Percentiles rank a stretch among this genome's conserved stretches.
phyloP scores from a whole-genome alignment of 2,329 filamentous ascomycete species.

The Helotiales sp. region DNA sequence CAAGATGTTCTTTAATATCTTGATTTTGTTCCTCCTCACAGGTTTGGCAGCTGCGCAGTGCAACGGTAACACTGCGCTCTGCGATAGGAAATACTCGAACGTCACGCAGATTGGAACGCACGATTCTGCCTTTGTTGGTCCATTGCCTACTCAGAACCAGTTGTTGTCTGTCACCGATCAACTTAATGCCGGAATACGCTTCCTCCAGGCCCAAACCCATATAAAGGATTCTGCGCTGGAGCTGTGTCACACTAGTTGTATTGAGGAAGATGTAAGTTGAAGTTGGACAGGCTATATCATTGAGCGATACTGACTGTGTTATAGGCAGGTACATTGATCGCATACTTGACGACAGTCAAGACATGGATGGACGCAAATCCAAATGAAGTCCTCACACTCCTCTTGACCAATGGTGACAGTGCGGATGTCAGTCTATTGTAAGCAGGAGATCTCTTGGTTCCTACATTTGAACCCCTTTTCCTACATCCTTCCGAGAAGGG shows the following conservation, averaged over 20 bases:
- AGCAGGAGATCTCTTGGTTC: too few relatives aligned
- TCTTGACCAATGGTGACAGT: constrained; percentile 64
- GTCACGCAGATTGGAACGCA: constrained; percentile 74
- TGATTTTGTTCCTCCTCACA: constrained; percentile 4
- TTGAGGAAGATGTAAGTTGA: constrained; percentile 46
- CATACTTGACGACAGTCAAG: constrained; percentile 57
- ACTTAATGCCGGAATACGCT: constrained; percentile 63
- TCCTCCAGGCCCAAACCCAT: constrained; percentile 57
- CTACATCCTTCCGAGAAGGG: too few relatives aligned
- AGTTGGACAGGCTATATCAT: neutral
- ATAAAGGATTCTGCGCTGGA: constrained; percentile 17
- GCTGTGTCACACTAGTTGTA: constrained; percentile 60
- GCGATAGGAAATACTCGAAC: constrained; percentile 69
- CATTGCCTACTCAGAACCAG: constrained; percentile 49
- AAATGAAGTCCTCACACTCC: constrained; percentile 61
- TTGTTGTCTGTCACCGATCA: constrained; percentile 58
- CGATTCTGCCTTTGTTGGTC: constrained; percentile 48
- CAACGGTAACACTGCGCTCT: constrained; percentile 77
- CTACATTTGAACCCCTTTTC: too few relatives aligned
- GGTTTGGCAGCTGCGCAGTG: constrained; percentile 9
- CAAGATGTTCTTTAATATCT: constrained; percentile 15
- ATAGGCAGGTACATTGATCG: constrained; percentile 51
- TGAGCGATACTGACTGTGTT: neutral
- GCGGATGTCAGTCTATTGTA: constrained; percentile 50
- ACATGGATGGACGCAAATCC: constrained; percentile 58